Percentiles rank a stretch among this genome's conserved stretches.
Evolutionary conservation across 805 yeast genomes (phyloP).

Genomic region (Candida andamanensis): DNA sequence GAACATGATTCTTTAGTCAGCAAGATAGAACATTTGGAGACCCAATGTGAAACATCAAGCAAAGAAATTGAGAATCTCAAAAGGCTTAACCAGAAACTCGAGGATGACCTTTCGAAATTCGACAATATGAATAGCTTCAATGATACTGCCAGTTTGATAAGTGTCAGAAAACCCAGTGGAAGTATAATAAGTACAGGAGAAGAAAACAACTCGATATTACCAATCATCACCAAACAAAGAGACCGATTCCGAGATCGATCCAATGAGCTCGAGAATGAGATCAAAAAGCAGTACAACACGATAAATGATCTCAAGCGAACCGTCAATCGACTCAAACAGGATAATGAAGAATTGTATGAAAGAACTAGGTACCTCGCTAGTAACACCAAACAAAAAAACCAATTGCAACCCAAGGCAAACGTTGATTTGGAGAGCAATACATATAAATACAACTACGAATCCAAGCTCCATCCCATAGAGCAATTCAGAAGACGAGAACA

Average conservation of each 20-base stretch:
- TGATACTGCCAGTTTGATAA: conserved; percentile 62
- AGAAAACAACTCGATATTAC: conserved; percentile 54
- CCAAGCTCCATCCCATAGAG: conserved; percentile 76
- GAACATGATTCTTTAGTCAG: conserved; percentile 45
- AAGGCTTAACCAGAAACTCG: conserved; percentile 56
- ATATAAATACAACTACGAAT: conserved; percentile 65
- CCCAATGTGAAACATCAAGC: conserved; percentile 25
- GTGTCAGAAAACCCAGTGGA: conserved; percentile 25
- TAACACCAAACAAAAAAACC: conserved; percentile 17
- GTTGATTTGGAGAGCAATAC: conserved; percentile 52
- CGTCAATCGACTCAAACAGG: conserved; percentile 57
- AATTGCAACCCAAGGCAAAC: conserved; percentile 27
- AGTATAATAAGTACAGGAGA: conserved; percentile 10
- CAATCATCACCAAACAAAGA: conserved; percentile 90
- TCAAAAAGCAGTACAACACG: conserved; percentile 50
- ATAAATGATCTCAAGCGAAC: conserved; percentile 62
- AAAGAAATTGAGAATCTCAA: conserved; percentile 39
- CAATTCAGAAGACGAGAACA: conserved; percentile 74
- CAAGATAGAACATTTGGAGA: conserved; percentile 37
- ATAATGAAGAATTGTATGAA: conserved; percentile 77
- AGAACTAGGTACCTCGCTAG: conserved; percentile 63
- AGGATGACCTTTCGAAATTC: conserved; percentile 62
- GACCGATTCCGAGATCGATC: conserved; percentile 86
- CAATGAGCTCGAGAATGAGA: conserved; percentile 77
- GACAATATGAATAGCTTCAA: conserved; percentile 46